phyloP scores from a whole-genome alignment of 441 rosid species.

The Croton setiger region DNA sequence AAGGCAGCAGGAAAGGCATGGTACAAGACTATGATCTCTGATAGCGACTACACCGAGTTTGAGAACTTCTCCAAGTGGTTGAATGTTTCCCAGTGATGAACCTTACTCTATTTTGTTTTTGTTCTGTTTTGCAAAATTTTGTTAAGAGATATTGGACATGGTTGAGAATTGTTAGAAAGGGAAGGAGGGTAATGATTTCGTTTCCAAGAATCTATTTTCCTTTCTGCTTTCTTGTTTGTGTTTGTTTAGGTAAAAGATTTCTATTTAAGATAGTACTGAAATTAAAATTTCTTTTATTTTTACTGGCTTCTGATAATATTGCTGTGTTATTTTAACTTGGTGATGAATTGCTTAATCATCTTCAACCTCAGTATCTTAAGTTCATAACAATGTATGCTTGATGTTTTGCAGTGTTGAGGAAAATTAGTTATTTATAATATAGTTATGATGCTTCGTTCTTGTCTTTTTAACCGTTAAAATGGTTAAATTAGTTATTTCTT shows the following conservation, averaged over 20 bases:
- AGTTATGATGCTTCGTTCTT: no score
- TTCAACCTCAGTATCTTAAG: no score
- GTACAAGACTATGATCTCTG: slow-evolving; percentile 89
- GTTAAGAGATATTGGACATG: slow-evolving; percentile 12
- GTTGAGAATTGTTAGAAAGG: slow-evolving; percentile 6
- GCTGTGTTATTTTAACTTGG: background rate
- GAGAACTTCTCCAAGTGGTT: slow-evolving; percentile 95
- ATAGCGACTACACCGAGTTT: slow-evolving; percentile 89
- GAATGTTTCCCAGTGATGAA: slow-evolving; percentile 80
- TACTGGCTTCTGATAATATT: background rate
- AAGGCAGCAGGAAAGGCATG: slow-evolving; percentile 87
- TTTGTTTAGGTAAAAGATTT: slow-evolving; percentile 6
- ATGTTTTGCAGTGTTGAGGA: no score
- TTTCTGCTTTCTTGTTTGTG: background rate
- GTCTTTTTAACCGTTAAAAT: no score
- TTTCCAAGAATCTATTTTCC: background rate
- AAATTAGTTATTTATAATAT: no score
- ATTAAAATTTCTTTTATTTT: background rate
- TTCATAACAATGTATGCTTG: no score
- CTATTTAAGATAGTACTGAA: background rate
- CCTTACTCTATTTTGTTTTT: no score
- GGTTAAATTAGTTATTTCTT: no score
- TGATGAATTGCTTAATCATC: background rate
- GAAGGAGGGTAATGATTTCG: no score
- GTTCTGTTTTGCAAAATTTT: no score